Conservation (phyloP, 2,329 filamentous ascomycete species). For the Colletotrichum sp. region DNA sequence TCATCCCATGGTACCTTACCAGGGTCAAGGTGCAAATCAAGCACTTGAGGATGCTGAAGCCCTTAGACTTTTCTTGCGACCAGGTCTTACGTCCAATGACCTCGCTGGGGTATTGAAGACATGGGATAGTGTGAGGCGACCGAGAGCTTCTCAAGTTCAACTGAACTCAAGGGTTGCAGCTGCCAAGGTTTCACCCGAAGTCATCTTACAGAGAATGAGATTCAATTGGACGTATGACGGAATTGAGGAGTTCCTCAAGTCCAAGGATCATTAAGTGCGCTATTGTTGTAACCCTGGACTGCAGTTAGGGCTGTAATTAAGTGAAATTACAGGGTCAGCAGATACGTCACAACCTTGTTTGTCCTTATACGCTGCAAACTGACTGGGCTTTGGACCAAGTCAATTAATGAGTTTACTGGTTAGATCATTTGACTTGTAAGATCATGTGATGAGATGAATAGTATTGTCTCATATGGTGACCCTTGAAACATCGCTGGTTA, state of each 20-base stretch:
- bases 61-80: neutral
- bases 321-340: neutral
- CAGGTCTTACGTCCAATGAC: neutral
- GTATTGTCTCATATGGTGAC: neutral
- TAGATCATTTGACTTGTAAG: neutral
- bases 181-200: neutral
- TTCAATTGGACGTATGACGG: neutral
- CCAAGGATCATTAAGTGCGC: neutral
- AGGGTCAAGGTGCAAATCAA: conserved; percentile 1
- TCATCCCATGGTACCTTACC: neutral
- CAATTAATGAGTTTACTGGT: neutral
- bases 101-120: neutral
- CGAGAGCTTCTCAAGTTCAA: neutral
- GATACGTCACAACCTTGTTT: neutral
- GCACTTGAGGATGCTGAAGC: neutral
- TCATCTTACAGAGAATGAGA: neutral
- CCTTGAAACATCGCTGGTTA: neutral
- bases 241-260: neutral
- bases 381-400: neutral
- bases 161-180: neutral
- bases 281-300: neutral
- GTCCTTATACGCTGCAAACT: neutral
- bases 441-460: neutral
- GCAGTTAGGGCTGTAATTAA: neutral
- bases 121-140: neutral